Evolutionary conservation across 345 rosid genomes (phyloP), one percentile per base, ranked within the genome.

Genomic region (Sonneratia alba): DNA sequence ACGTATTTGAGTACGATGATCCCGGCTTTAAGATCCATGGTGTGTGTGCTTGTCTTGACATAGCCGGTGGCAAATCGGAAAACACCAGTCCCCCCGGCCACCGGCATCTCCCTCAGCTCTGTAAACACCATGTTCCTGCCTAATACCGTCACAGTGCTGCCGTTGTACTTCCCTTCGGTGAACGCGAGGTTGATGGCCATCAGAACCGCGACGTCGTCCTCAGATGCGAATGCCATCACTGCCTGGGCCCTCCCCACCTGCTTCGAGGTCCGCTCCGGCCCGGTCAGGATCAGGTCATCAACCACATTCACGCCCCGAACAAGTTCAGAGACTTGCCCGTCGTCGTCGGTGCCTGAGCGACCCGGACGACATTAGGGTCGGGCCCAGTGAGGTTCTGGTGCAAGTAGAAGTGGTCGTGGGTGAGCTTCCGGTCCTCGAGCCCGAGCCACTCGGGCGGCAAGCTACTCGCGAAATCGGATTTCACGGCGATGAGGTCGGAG

Each of bases 371-470:
- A 1, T 77, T 83, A 0, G 73, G 73, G 77, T 77, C 76, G 34
- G 38, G 77, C 0, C 80, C 81, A 2, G 64, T 42, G 37, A 74
- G 40, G 12, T 75, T 74, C 70, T 81, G 83, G 12, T 82, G 84
- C 70, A 77, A 73, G 75, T 80, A 80, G 77, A 84, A 80, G 74
- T 71, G 83, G 45, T 79, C 82, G 69, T 81, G 87, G 79, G 76
- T 78, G 10, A 81, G 78, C 72, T 83, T 81, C 74, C 81, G 72
- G 37, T 48, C 19, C 34, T 12, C 16, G 64, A 57, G 64, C 27
- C 22, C 64, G 64, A 57, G 64, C 19, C 16, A 6, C 2, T 57
- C 5, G 22, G 64, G 64, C 64, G 22, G 19, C 34, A 57, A 4
- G 22, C 1, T 57, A 3, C 34, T 57, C 34, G 64, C 64, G 16